A percentile compares a stretch with the other conserved stretches of the same genome.
These are phyloP conservation scores for Houttuynia cordata DNA, from an alignment of 164 flowering plant genomes.

Conservation along the genomic window DNA sequence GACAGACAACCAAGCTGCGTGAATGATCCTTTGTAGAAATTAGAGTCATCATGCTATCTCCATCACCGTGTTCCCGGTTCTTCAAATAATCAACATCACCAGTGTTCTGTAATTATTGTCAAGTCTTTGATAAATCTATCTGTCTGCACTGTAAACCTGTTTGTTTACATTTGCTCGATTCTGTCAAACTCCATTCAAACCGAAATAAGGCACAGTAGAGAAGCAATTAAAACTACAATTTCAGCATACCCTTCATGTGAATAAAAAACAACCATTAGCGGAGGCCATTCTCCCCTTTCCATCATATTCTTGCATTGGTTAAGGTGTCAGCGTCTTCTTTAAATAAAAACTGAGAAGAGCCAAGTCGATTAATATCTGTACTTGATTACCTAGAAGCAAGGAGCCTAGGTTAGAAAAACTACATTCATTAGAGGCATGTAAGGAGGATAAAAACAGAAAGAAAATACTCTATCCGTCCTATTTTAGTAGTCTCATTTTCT, in stretches of 20 bases:
- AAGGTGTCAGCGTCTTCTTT: conserved; percentile 69
- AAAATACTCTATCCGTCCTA: too few species aligned
- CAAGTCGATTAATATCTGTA: too few species aligned
- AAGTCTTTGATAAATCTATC: conserved; percentile 64
- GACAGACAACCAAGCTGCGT: conserved; percentile 76
- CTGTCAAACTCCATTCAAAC: conserved; percentile 2
- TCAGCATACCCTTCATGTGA: conserved; percentile 66
- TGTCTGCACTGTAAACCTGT: conserved; percentile 91
- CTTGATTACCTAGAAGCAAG: too few species aligned
- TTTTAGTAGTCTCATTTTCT: too few species aligned
- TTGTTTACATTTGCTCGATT: not conserved
- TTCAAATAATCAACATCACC: conserved; percentile 88
- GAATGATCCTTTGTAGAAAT: conserved; percentile 47
- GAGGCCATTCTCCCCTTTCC: conserved; percentile 87
- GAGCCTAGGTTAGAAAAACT: not conserved
- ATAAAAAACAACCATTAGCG: conserved; percentile 78
- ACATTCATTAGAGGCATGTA: too few species aligned
- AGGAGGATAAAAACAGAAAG: not conserved
- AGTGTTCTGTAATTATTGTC: conserved; percentile 77
- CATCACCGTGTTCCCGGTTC: conserved; percentile 81
- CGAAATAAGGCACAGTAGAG: not conserved
- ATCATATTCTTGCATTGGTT: conserved; percentile 68
- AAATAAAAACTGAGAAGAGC: conserved; percentile 37
- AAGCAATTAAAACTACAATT: not conserved
- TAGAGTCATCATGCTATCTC: conserved; percentile 83